These are phyloP conservation scores for Peribolospora kevripleyi DNA, from an alignment of 768 basidiomycete species.

Conservation along the genomic window DNA sequence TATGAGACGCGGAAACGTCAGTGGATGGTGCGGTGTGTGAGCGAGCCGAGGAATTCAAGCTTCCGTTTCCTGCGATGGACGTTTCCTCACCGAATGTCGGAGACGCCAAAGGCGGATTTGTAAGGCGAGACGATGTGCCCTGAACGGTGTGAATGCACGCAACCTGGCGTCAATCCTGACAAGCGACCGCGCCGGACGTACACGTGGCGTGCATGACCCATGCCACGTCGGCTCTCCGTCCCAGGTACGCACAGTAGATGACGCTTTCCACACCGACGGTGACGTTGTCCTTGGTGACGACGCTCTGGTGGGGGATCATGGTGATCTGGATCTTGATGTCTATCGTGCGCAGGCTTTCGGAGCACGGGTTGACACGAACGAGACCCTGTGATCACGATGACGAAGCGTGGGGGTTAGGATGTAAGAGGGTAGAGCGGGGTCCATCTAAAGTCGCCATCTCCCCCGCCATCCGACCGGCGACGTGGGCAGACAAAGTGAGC, in stretches of 20 bases:
- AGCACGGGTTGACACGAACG: conserved; percentile 79
- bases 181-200: no score
- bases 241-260: neutral
- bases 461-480: neutral
- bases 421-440: neutral
- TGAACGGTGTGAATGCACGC: no score
- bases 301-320: conserved; percentile 54
- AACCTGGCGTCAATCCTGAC: no score
- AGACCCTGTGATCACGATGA: conserved; percentile 28
- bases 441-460: neutral
- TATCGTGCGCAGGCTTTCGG: conserved; percentile 59
- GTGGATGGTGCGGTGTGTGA: neutral
- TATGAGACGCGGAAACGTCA: neutral
- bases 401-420: neutral
- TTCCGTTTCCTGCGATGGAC: conserved; percentile 20
- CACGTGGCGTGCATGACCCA: neutral
- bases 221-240: neutral
- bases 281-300: conserved; percentile 37
- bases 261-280: conserved; percentile 10
- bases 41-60: conserved; percentile 1
- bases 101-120: conserved; percentile 81
- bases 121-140: conserved; percentile 51
- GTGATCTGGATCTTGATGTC: conserved; percentile 93
- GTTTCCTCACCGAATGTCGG: conserved; percentile 39
- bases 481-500: neutral